These are phyloP conservation scores for Eimeria mitis DNA, from an alignment of 169 alveolate genomes.

Conservation along the genomic window DNA sequence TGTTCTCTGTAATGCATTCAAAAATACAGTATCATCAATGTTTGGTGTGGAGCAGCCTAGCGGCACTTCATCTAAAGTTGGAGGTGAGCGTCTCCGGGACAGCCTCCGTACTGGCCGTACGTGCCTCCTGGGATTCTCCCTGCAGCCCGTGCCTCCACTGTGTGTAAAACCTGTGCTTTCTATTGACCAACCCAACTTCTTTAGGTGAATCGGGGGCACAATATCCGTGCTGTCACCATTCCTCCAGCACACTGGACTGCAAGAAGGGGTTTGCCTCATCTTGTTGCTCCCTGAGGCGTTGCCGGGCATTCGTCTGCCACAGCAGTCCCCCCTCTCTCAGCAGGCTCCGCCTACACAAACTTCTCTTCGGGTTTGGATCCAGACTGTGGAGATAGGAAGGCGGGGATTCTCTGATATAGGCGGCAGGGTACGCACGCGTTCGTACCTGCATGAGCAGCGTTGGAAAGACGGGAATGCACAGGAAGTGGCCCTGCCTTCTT, in stretches of 20 bases:
- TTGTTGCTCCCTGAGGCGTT: neutral
- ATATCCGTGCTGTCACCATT: neutral
- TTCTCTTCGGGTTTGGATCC: neutral
- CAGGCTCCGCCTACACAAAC: neutral
- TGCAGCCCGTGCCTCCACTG: neutral
- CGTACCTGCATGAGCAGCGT: neutral
- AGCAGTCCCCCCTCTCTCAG: neutral
- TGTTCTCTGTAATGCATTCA: neutral
- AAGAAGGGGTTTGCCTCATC: constrained; percentile 1
- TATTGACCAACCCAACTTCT: neutral
- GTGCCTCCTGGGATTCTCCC: neutral
- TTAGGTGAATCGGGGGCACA: neutral
- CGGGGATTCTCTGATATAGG: neutral
- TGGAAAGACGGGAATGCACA: neutral
- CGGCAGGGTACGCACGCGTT: neutral
- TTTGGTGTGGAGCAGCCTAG: neutral
- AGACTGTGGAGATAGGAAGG: neutral
- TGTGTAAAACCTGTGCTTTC: neutral
- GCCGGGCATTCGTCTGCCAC: neutral
- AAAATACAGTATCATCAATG: neutral
- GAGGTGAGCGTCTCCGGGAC: neutral
- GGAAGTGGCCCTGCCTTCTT: neutral
- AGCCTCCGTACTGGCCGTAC: neutral
- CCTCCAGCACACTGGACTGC: constrained; percentile 2
- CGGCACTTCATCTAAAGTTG: neutral